Base-by-base conservation (phyloP, 2,329 filamentous ascomycete genomes). In the Fusarium globosum region DNA sequence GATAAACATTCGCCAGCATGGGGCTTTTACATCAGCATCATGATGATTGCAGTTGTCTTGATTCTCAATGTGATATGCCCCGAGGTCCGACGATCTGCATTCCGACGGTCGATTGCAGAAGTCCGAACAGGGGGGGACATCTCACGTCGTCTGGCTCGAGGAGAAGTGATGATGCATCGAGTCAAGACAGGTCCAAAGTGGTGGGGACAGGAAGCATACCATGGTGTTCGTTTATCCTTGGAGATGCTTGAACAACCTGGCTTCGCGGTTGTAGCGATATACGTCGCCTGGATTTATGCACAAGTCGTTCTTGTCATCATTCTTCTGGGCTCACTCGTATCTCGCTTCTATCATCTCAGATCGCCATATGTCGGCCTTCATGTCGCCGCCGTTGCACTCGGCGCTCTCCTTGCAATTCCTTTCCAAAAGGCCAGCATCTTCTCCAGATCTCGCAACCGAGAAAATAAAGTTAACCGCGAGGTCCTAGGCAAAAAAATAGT, bases 111-210 rank as follows among this genome's bases (percentile, higher is more conserved):
- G 3, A 87, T 94, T 39, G 87, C 89, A 26, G 91, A 94, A 78
- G 89, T 92, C 39, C 85, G 88, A 77, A 85, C 81, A 49, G 87
- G 86, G 72, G 79, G 87, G 75, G 79, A 86, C 73, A 82, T 90
- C 38, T 89, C 87, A 41, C 84, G 86, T 46, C 85, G 90, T 62
- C 84, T 95, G 18, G 91, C 91, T 35, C 87, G 91, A 48, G 93
- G 93, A 5, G 93, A 95, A 79, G 86, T 94, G 75, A 95, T 91
- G 85, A 89, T 95, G 85, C 92, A 95, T 79, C 88, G 94, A 68
- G 87, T 89, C 61, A 89, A 92, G 60, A 91, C 90, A 56, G 92
- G 92, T 0, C 93, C 93, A 0, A 90, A 85, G 75, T 94, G 92
- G 89, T 95, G 92, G 92, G 91, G 90, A 53, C 88, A 95, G 80